Evolutionary conservation across 2,329 filamentous ascomycete species (phyloP), one percentile per base, ranked within the genome.

Genomic region (Sclerotinia minor): DNA sequence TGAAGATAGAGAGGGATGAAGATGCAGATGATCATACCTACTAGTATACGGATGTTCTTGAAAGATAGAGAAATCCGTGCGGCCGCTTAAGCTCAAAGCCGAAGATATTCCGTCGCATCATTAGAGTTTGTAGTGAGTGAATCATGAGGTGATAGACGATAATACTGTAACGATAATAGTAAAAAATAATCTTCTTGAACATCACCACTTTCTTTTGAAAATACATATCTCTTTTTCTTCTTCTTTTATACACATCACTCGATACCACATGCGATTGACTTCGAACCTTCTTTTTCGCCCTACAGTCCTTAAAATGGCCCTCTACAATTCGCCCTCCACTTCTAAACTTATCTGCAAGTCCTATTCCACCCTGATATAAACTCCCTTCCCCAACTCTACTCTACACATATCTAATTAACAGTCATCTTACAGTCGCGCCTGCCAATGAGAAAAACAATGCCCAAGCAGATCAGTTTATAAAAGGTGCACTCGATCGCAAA

Each of bases 381-480:
- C 7, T 6, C 29, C 52, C 54, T 29, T 29, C 50, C 53, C 47
- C 38, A 61, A 44, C 8, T 21, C 17, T n/a, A 1, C 68, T 38
- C 21, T 19, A 41, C 15, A 13, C 44, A 70, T 61, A 24, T 38
- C 44, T 50, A 38, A 61, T 26, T 21, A 49, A 57, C 17, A 41
- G 17, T 32, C 49, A 24, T 8, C 2, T 4, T 44, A 59, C 79
- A 77, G 86, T 92, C 79, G 89, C 89, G 7, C 89, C 90, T 5
- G 86, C 87, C 54, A 86, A 84, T 80, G 83, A 71, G 79, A 85
- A 70, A 79, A 74, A 82, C 64, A 81, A 85, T 65, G 81, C 82
- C 1, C 90, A 91, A 77, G 92, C 92, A 15, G 87, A 86, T 32
- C 92, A 96, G 78, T 96, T 94, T 83, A 87, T 85, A 61, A 83